Conservation (phyloP, 805 yeast species). For the Martiniozyma abietophila region DNA sequence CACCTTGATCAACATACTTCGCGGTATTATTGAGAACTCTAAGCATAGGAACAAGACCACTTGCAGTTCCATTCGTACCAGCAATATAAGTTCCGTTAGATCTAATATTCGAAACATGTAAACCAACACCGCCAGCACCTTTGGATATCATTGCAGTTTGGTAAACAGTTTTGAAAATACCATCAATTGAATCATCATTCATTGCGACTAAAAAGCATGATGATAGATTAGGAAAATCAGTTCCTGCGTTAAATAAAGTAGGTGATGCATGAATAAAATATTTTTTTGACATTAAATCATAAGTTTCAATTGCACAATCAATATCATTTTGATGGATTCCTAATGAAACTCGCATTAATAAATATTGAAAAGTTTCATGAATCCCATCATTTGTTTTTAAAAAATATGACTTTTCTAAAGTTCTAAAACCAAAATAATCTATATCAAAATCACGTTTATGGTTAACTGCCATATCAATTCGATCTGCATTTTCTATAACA, state of each 20-base stretch:
- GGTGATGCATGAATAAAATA: slow-evolving; percentile 94
- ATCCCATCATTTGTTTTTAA: slow-evolving; percentile 52
- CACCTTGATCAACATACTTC: slow-evolving; percentile 96
- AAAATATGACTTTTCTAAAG: slow-evolving; percentile 82
- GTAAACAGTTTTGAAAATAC: slow-evolving; percentile 83
- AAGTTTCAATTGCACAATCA: slow-evolving; percentile 65
- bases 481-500: slow-evolving; percentile 49
- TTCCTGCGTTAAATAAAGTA: slow-evolving; percentile 88
- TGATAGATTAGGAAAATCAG: slow-evolving; percentile 75
- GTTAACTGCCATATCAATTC: slow-evolving; percentile 59
- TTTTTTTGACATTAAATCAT: slow-evolving; percentile 76
- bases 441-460: slow-evolving; percentile 67
- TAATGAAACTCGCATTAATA: slow-evolving; percentile 84
- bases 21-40: slow-evolving; percentile 95
- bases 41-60: slow-evolving; percentile 92
- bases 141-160: slow-evolving; percentile 86
- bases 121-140: slow-evolving; percentile 93
- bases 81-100: slow-evolving; percentile 81
- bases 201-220: slow-evolving; percentile 88
- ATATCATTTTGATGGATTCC: slow-evolving; percentile 77
- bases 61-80: slow-evolving; percentile 87
- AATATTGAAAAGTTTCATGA: slow-evolving; percentile 88
- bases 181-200: slow-evolving; percentile 93
- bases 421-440: slow-evolving; percentile 84
- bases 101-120: slow-evolving; percentile 81